These are phyloP conservation scores for Ampelomyces quisqualis DNA, from an alignment of 2,329 filamentous ascomycete genomes.

Conservation along the genomic window DNA sequence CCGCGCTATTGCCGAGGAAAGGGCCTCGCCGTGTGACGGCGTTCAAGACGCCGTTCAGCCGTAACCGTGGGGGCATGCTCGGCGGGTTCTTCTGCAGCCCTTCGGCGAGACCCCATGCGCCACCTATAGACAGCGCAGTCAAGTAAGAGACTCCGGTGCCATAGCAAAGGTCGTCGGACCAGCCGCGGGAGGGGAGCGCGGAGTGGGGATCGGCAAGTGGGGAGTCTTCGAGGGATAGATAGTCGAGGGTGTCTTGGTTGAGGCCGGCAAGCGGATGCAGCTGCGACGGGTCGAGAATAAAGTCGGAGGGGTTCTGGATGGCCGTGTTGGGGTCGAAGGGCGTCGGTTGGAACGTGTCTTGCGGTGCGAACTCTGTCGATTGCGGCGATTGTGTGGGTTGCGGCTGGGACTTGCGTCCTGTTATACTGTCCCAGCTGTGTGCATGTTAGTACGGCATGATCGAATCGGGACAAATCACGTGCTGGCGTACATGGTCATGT, in stretches of 20 bases:
- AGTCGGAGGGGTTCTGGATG: slow-evolving; percentile 78
- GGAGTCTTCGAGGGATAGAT: slow-evolving; percentile 90
- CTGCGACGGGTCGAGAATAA: slow-evolving; percentile 84
- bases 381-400: slow-evolving; percentile 46
- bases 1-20: slow-evolving; percentile 93
- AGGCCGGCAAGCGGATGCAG: slow-evolving; percentile 92
- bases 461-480: not conserved
- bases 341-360: slow-evolving; percentile 54
- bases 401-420: slow-evolving; percentile 58
- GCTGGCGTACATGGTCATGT: slow-evolving; percentile 40
- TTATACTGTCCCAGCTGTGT: slow-evolving; percentile 56
- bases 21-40: slow-evolving; percentile 89
- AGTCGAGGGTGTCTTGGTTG: slow-evolving; percentile 90
- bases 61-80: slow-evolving; percentile 82
- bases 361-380: slow-evolving; percentile 37
- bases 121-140: slow-evolving; percentile 79
- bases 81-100: slow-evolving; percentile 71
- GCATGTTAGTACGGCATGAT: slow-evolving; percentile 6
- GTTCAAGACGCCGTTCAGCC: slow-evolving; percentile 92
- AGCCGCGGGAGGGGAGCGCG: slow-evolving; percentile 89
- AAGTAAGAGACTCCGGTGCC: slow-evolving; percentile 94
- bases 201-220: slow-evolving; percentile 83
- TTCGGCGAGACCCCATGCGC: slow-evolving; percentile 89
- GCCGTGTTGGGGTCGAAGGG: slow-evolving; percentile 70
- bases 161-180: slow-evolving; percentile 98